Conservation (phyloP, 805 yeast species). For the Lachancea sp. region DNA sequence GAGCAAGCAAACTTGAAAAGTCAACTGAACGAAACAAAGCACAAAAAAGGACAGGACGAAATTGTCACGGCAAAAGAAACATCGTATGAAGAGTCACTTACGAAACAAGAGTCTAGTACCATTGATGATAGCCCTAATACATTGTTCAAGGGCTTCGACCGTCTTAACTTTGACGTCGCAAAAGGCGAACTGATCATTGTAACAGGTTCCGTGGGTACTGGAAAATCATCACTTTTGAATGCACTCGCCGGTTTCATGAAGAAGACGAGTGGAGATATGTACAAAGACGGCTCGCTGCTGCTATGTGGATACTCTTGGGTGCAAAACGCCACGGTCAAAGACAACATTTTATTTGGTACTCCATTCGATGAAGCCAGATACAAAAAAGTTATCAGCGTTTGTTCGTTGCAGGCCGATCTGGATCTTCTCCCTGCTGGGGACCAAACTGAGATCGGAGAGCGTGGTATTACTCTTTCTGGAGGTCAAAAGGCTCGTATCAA, state of each 20-base stretch:
- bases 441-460: slow-evolving; percentile 63
- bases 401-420: slow-evolving; percentile 55
- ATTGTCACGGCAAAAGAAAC: background rate
- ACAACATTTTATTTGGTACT: slow-evolving; percentile 57
- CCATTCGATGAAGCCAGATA: slow-evolving; percentile 43
- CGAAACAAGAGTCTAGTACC: slow-evolving; percentile 8
- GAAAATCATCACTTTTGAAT: slow-evolving; percentile 48
- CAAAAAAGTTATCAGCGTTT: slow-evolving; percentile 47
- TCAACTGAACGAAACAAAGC: slow-evolving; percentile 1
- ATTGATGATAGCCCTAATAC: slow-evolving; percentile 15
- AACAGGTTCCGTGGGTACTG: slow-evolving; percentile 33
- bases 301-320: slow-evolving; percentile 57
- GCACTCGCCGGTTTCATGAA: slow-evolving; percentile 62
- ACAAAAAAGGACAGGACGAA: slow-evolving; percentile 2
- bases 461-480: slow-evolving; percentile 69
- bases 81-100: background rate
- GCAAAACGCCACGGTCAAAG: slow-evolving; percentile 62
- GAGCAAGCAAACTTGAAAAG: slow-evolving; percentile 26
- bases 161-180: slow-evolving; percentile 47
- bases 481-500: slow-evolving; percentile 71
- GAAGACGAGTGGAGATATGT: slow-evolving; percentile 42
- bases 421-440: slow-evolving; percentile 61
- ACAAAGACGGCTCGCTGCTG: slow-evolving; percentile 42
- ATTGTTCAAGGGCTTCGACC: slow-evolving; percentile 40
- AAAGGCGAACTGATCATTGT: slow-evolving; percentile 68